A percentile compares a stretch with the other conserved stretches of the same genome.
phyloP scores from a whole-genome alignment of 2,329 filamentous ascomycete genomes.

The Intubia oerlemansii region DNA sequence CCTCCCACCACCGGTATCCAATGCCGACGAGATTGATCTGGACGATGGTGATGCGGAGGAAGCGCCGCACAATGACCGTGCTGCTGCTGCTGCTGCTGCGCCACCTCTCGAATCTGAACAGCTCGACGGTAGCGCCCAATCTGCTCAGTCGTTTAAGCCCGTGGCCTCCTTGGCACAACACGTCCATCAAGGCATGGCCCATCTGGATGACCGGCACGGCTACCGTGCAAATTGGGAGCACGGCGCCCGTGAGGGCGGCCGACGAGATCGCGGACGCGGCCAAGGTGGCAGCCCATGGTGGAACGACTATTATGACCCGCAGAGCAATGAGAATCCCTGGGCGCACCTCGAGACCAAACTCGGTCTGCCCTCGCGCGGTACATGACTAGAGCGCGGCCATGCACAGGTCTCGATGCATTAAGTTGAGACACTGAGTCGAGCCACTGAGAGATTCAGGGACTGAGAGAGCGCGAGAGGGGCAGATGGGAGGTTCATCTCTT shows the following conservation, averaged over 20 bases:
- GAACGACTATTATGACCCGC: conserved; percentile 45
- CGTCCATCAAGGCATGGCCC: too few relatives aligned
- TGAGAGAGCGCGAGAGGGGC: too few relatives aligned
- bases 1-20: conserved; percentile 9
- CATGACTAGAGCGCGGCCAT: conserved; percentile 20
- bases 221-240: too few relatives aligned
- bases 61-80: conserved; percentile 3
- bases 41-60: conserved; percentile 15
- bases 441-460: too few relatives aligned
- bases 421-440: too few relatives aligned
- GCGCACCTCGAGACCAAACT: conserved; percentile 26
- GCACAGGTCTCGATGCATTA: too few relatives aligned
- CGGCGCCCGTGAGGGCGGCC: too few relatives aligned
- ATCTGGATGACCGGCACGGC: conserved; percentile 1
- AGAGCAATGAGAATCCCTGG: conserved; percentile 57
- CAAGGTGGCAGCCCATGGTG: conserved; percentile 26
- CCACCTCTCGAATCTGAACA: conserved; percentile 1
- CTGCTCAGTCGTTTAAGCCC: too few relatives aligned
- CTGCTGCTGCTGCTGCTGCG: conserved; percentile 1
- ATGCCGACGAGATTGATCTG: conserved; percentile 24
- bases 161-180: too few relatives aligned
- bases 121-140: conserved; percentile 7
- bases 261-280: background rate
- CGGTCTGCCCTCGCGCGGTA: conserved; percentile 20
- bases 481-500: too few relatives aligned